Percentiles rank a stretch among this genome's conserved stretches.
Conservation (phyloP, 176 grass and related monocot species). For the Raddia guianensis region DNA sequence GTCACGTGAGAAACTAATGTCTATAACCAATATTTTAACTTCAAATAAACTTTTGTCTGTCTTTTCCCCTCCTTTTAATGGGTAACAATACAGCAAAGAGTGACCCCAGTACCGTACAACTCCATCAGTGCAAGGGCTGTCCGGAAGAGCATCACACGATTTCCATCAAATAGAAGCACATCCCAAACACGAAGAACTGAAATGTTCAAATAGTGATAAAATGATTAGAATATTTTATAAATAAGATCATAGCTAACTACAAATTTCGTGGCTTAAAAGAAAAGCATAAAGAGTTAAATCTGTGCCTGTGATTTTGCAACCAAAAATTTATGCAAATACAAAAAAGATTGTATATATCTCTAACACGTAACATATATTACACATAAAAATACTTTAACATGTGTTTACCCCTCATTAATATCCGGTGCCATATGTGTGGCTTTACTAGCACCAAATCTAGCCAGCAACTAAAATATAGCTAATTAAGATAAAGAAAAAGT, state of each 20-base stretch:
- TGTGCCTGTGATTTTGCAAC: constrained; percentile 6
- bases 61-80: neutral
- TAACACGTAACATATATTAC: neutral
- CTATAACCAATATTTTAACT: constrained; percentile 9
- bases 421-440: neutral
- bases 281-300: constrained; percentile 14
- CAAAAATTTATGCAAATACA: neutral
- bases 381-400: no score
- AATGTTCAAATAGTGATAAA: constrained; percentile 51
- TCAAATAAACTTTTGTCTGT: neutral
- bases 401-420: neutral
- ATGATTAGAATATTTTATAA: constrained; percentile 30
- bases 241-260: constrained; percentile 19
- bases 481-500: no score
- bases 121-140: constrained; percentile 93
- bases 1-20: neutral
- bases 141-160: constrained; percentile 88
- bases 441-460: constrained; percentile 9
- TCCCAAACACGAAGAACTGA: constrained; percentile 99
- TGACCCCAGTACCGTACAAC: constrained; percentile 80
- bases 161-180: constrained; percentile 94
- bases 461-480: neutral
- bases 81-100: constrained; percentile 37
- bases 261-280: constrained; percentile 26
- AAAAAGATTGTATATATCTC: neutral